Conservation (phyloP, 129 eudicot species). For the Lonicera japonica region DNA sequence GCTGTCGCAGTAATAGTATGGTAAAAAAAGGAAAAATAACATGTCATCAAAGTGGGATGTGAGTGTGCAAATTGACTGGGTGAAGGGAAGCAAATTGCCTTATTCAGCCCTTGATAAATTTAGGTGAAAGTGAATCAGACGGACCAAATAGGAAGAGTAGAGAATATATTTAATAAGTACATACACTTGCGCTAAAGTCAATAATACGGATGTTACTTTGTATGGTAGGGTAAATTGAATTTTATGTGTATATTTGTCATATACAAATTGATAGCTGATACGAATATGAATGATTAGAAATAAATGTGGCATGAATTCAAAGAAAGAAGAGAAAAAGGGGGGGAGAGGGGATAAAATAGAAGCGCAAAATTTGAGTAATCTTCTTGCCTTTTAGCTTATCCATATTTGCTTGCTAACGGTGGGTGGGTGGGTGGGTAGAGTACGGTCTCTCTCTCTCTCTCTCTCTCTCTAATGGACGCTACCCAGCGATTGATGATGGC, state of each 20-base stretch:
- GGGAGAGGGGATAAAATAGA: not conserved
- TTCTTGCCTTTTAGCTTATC: not conserved
- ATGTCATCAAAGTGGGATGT: conserved; percentile 42
- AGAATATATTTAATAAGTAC: too few species aligned
- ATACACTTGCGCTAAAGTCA: too few species aligned
- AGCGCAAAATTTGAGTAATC: not conserved
- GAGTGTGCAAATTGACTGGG: conserved; percentile 37
- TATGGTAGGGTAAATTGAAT: too few species aligned
- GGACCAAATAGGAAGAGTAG: too few species aligned
- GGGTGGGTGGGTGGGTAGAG: conserved; percentile 2
- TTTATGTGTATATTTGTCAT: too few species aligned
- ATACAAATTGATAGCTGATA: too few species aligned
- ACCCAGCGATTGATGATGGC: not conserved
- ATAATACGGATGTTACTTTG: too few species aligned
- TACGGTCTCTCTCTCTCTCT: not conserved
- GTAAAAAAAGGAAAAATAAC: not conserved
- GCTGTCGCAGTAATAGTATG: conserved; percentile 16
- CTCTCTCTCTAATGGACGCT: conserved; percentile 2
- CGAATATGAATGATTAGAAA: not conserved
- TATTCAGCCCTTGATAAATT: conserved; percentile 20
- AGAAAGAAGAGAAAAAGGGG: not conserved
- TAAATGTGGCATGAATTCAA: too few species aligned
- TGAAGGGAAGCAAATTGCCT: conserved; percentile 30
- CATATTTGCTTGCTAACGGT: not conserved
- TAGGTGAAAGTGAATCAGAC: conserved; percentile 26